Percentiles rank a stretch among this genome's conserved stretches.
These are phyloP conservation scores for Boletus subcaerulescens DNA, from an alignment of 768 basidiomycete species.

Conservation along the genomic window DNA sequence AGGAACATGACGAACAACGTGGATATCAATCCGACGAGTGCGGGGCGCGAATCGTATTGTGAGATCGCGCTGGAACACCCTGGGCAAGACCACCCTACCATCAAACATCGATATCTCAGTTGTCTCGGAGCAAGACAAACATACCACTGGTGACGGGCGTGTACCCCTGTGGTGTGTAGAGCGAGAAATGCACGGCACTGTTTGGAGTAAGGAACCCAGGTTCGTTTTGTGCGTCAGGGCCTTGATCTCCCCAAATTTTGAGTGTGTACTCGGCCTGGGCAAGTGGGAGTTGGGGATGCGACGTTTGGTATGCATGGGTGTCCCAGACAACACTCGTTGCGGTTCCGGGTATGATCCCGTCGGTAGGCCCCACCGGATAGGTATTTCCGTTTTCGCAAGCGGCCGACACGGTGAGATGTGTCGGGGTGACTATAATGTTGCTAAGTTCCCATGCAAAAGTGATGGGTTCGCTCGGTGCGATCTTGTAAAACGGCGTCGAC, in stretches of 20 bases:
- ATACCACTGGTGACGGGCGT: slow-evolving; percentile 44
- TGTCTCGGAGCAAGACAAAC: background rate
- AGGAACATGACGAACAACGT: slow-evolving; percentile 22
- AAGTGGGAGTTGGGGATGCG: slow-evolving; percentile 48
- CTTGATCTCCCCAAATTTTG: slow-evolving; percentile 55
- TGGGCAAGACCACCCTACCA: slow-evolving; percentile 16
- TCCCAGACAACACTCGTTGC: slow-evolving; percentile 57
- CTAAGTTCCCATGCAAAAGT: slow-evolving; percentile 94
- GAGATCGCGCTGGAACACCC: slow-evolving; percentile 21
- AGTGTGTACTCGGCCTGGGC: slow-evolving; percentile 58
- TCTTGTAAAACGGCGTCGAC: slow-evolving; percentile 84
- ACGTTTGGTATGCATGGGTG: slow-evolving; percentile 49
- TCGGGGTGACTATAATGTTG: slow-evolving; percentile 62
- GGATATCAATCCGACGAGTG: slow-evolving; percentile 13
- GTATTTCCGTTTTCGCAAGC: slow-evolving; percentile 62
- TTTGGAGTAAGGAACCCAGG: slow-evolving; percentile 54
- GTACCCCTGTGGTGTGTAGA: slow-evolving; percentile 54
- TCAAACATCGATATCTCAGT: background rate
- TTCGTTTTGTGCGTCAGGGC: slow-evolving; percentile 42
- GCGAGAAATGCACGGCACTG: slow-evolving; percentile 49
- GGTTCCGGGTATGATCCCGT: slow-evolving; percentile 48
- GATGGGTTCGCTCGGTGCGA: slow-evolving; percentile 66
- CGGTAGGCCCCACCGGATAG: slow-evolving; percentile 59
- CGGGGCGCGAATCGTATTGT: slow-evolving; percentile 9
- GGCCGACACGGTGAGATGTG: slow-evolving; percentile 55